Percentiles rank a stretch among this genome's conserved stretches.
Evolutionary conservation across 2,329 filamentous ascomycete species (phyloP).

Genomic region (Diplocarpon rosae): DNA sequence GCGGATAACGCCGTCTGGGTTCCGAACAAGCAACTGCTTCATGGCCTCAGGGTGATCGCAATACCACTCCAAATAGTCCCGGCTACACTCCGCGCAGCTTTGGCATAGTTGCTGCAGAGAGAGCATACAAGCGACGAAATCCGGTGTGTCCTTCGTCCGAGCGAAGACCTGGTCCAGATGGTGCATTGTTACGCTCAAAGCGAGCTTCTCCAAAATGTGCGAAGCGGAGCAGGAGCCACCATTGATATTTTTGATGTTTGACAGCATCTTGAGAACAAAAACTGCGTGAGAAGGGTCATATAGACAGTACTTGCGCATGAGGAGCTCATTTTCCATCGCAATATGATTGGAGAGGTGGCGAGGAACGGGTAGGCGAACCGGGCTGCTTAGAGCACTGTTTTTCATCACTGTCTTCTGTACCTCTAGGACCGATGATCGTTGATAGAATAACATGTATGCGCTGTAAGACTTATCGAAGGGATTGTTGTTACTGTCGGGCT

Average conservation of each 20-base stretch:
- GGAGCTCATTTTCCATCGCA: conserved; percentile 57
- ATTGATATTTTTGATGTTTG: conserved; percentile 40
- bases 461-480: conserved; percentile 63
- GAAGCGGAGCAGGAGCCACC: conserved; percentile 38
- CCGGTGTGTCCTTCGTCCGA: conserved; percentile 55
- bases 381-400: conserved; percentile 27
- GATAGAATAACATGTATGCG: conserved; percentile 97
- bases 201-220: conserved; percentile 36
- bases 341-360: conserved; percentile 47
- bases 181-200: conserved; percentile 44
- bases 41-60: conserved; percentile 42
- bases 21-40: conserved; percentile 54
- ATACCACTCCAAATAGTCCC: conserved; percentile 52
- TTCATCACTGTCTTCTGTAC: conserved; percentile 39
- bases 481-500: conserved; percentile 36
- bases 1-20: conserved; percentile 46
- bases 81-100: conserved; percentile 43
- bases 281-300: conserved; percentile 60
- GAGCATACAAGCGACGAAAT: conserved; percentile 45
- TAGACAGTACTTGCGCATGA: conserved; percentile 68
- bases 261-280: conserved; percentile 55
- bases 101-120: conserved; percentile 40
- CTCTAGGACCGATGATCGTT: conserved; percentile 59
- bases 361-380: conserved; percentile 37
- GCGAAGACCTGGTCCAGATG: conserved; percentile 69